Percentiles rank a stretch among this genome's conserved stretches.
Conservation (phyloP, 177 flowering plant species). For the Tripterygium wilfordii region DNA sequence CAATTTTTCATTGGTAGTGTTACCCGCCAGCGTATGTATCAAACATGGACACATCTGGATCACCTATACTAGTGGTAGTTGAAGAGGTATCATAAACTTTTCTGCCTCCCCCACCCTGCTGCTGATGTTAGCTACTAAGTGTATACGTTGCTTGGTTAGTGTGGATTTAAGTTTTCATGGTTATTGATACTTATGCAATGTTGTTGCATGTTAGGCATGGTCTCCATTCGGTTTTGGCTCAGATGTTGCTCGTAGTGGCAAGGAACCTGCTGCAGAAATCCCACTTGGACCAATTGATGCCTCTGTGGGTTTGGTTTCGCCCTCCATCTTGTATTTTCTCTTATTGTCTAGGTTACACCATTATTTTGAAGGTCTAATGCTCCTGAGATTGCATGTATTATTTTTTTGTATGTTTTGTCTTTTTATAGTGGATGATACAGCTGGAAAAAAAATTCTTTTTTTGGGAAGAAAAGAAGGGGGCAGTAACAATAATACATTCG, state of each 20-base stretch:
- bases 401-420: not conserved
- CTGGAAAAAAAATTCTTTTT: too few species aligned
- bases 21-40: constrained; percentile 51
- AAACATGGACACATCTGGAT: constrained; percentile 16
- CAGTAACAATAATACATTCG: too few species aligned
- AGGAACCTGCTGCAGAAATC: constrained; percentile 18
- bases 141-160: too few species aligned
- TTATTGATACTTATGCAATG: too few species aligned
- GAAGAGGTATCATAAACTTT: constrained; percentile 41
- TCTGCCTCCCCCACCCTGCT: not conserved
- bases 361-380: too few species aligned
- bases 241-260: constrained; percentile 28
- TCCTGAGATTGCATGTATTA: too few species aligned
- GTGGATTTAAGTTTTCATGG: too few species aligned
- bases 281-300: constrained; percentile 34
- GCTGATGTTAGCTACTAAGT: not conserved
- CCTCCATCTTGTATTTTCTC: not conserved
- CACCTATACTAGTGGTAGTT: constrained; percentile 30
- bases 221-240: constrained; percentile 49
- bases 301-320: constrained; percentile 35
- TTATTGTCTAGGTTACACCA: not conserved
- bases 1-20: constrained; percentile 25
- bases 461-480: too few species aligned
- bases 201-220: constrained; percentile 56
- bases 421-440: too few species aligned